Evolutionary conservation across 805 yeast genomes (phyloP), one percentile per base, ranked within the genome.

Genomic region (Kazachstania africana): DNA sequence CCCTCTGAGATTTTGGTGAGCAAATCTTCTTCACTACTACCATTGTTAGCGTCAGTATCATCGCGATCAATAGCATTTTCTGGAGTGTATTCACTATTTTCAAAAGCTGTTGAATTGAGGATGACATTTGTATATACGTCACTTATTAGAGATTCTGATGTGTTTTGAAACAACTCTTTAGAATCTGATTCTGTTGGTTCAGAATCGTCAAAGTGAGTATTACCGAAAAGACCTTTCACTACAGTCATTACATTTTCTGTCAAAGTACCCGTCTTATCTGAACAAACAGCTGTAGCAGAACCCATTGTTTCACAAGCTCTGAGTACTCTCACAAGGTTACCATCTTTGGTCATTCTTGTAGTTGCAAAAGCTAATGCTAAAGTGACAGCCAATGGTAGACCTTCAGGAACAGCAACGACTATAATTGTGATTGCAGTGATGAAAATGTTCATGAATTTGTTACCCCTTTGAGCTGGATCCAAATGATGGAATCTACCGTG

Each of bases 371-470:
- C 98, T 43, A 91, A 65, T 0, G 98, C 95, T 28, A 91, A 66
- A 1, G 99, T 91, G 12, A 91, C 98, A 2, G 99, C 99, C 35
- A 91, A 65, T 1, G 99, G 99, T 35, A 91, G 68, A 39, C 99
- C 99, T 60, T 91, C 99, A 3, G 99, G 99, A n/a, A 91, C 95
- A 0, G 98, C 99, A 31, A 91, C 98, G 12, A 88, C 98, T 18
- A 91, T 75, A 44, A 91, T 70, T 0, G 98, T 85, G 37, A 91
- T 80, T 1, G 97, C 79, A 16, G 91, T 83, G 48, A 91, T 91
- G 37, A 91, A 65, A 35, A 88, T 81, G 47, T 83, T 78, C 62
- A 91, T 63, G 44, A 87, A 87, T 42, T 69, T 70, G 34, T 82
- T 74, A 42, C 95, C 96, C 60, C 85, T 87, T 48, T 76, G 71